Evolutionary conservation across 352 stramenopile genomes (phyloP).

Genomic region (Pilasporangium apinafurcum): DNA sequence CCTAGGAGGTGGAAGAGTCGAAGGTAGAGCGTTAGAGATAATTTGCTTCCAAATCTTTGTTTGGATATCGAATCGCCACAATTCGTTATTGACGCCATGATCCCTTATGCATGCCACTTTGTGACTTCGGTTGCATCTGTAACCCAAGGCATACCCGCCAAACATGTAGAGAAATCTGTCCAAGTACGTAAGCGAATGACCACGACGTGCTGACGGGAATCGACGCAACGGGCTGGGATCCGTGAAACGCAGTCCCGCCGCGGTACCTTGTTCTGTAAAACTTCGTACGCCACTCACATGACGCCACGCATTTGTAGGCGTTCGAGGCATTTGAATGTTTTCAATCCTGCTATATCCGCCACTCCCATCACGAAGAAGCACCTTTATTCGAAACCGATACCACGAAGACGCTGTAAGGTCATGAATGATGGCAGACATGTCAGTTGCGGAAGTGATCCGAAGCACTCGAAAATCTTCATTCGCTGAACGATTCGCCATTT

Average conservation of each 20-base stretch:
- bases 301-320: conserved; percentile 35
- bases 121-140: conserved; percentile 40
- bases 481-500: conserved; percentile 49
- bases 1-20: conserved; percentile 16
- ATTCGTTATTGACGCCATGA: conserved; percentile 47
- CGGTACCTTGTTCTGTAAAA: conserved; percentile 22
- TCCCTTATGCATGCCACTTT: conserved; percentile 32
- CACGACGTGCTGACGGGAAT: conserved; percentile 46
- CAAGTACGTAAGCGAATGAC: conserved; percentile 47
- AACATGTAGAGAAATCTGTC: conserved; percentile 57
- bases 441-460: conserved; percentile 12
- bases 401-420: conserved; percentile 15
- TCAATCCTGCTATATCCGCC: conserved; percentile 28
- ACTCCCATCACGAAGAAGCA: conserved; percentile 28
- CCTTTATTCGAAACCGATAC: conserved; percentile 56
- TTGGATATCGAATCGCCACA: conserved; percentile 57
- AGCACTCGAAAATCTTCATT: conserved; percentile 56
- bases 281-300: conserved; percentile 15
- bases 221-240: conserved; percentile 20
- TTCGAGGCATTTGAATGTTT: conserved; percentile 20
- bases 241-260: conserved; percentile 20
- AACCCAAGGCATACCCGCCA: conserved; percentile 49
- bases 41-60: conserved; percentile 52
- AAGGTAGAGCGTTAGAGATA: background rate
- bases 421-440: conserved; percentile 13